Evolutionary conservation across 1,139 yeast species (phyloP), one percentile per base, ranked within the genome.

Genomic region (Magnusiomyces magnusii): DNA sequence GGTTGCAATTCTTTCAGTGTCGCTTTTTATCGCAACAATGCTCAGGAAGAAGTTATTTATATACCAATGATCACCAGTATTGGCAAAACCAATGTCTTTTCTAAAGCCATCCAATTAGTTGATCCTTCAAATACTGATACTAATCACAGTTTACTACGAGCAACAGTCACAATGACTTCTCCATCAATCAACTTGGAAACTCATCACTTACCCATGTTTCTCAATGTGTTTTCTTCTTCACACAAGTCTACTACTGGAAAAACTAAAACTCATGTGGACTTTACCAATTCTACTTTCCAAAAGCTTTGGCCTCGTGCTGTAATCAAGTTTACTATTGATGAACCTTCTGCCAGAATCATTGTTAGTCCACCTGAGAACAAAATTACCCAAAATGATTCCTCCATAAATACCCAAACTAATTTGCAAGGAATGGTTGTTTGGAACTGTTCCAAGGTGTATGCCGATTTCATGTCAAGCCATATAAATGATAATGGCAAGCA

Each of bases 171-270:
- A 41, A 62, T 76, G 51, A 66, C 75, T 15, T 69, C 76, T 1
- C 79, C 79, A 1, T 73, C 76, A 2, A 60, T 75, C 15, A 73
- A 76, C 57, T 60, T 76, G 21, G 73, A 70, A 55, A 65, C 75
- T 17, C 66, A 64, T 36, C 74, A 71, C 53, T 61, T 71, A 23
- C 73, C 75, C 0, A 52, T 68, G 1, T 54, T 73, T 21, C 56
- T 71, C 56, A 62, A 66, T 47, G 64, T 66, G 19, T 50, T 63
- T 21, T 60, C 61, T 42, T 15, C 49, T 47, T 7, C 47, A 10
- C 24, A 25, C 23, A 41, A 39, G n/a, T n/a, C 36, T 31, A 21
- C 42, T 2, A 19, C 53, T 27, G 36, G 55, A 10, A 31, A 24
- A 27, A 42, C 23, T 2, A 17, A 24, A 52, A 34, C 47, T 28